Conservation (phyloP, 306 rosid species). For the Nissolia schottii region DNA sequence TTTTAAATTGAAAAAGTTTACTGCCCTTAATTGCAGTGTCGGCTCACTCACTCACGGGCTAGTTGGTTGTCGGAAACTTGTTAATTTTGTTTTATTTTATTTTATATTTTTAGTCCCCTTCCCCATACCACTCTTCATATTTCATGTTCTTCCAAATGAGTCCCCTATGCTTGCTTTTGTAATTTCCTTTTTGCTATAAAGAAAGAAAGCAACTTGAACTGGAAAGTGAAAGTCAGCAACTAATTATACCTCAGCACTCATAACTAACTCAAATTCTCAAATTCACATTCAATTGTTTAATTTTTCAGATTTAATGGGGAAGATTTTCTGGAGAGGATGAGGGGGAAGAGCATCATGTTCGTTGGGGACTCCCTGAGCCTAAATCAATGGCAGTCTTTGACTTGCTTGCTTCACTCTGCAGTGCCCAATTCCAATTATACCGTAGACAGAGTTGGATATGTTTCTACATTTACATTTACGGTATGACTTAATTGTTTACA, state of each 20-base stretch:
- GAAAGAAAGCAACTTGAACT: neutral
- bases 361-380: constrained; percentile 88
- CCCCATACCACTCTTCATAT: neutral
- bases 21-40: neutral
- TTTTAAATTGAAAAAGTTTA: neutral
- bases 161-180: neutral
- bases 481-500: constrained; percentile 46
- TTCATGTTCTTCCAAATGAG: neutral
- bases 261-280: neutral
- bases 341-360: constrained; percentile 82
- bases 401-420: constrained; percentile 70
- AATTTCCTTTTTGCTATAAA: neutral
- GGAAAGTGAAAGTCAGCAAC: constrained; percentile 4
- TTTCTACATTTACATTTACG: constrained; percentile 61
- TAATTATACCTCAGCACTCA: neutral
- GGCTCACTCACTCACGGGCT: constrained; percentile 17
- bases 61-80: neutral
- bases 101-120: neutral
- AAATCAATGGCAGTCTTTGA: constrained; percentile 89
- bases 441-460: constrained; percentile 40
- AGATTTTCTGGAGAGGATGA: constrained; percentile 51
- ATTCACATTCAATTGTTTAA: neutral
- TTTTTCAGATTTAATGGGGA: constrained; percentile 58
- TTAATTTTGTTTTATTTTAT: neutral
- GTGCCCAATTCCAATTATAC: constrained; percentile 53